Evolutionary conservation across 257 asterid genomes (phyloP), one percentile per base, ranked within the genome.

Genomic region (Linaria vulgaris): DNA sequence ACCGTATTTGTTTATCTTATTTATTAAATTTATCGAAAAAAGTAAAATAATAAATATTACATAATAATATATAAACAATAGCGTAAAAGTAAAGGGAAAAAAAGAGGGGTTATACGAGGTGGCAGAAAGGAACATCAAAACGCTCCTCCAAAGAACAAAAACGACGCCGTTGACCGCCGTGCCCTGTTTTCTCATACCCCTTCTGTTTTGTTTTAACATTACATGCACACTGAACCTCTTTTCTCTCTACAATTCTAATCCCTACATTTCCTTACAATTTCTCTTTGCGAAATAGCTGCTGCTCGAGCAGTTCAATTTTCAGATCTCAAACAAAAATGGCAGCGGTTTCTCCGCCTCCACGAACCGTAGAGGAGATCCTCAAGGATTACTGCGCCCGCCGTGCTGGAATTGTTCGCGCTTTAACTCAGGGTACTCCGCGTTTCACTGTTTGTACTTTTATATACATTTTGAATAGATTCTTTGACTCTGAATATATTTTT

Each of bases 351-450:
- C 70, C 83, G 17, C 75, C 71, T 56, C 90, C 86, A 45, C 85
- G 88, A 58, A 78, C 89, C 38, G 96, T 88, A 11, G 96, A 88
- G 76, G 95, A 88, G 77, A 88, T 88, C 82, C 85, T 79, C 77
- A 88, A 83, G 48, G 96, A 88, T 78, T 85, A 66, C 87, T 66
- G 77, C 70, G 85, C 82, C 61, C 88, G 96, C 37, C 96, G 95
- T 14, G 60, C 67, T 73, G 89, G 89, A 73, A 74, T 88, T 61
- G 45, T 85, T 53, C 88, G 89, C 27, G 95, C 96, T 77, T 79
- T 88, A 74, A 88, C 91, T 60, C 17, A 59, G 21, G 96, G 96
- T 88, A 83, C 0, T 50, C 7, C n/a, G n/a, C n/a, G n/a, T n/a
- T n/a, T n/a, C n/a, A n/a, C n/a, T n/a, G n/a, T n/a, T n/a, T n/a